Base-by-base conservation (phyloP, 208 protist species). In the Crithidia thermophila region DNA sequence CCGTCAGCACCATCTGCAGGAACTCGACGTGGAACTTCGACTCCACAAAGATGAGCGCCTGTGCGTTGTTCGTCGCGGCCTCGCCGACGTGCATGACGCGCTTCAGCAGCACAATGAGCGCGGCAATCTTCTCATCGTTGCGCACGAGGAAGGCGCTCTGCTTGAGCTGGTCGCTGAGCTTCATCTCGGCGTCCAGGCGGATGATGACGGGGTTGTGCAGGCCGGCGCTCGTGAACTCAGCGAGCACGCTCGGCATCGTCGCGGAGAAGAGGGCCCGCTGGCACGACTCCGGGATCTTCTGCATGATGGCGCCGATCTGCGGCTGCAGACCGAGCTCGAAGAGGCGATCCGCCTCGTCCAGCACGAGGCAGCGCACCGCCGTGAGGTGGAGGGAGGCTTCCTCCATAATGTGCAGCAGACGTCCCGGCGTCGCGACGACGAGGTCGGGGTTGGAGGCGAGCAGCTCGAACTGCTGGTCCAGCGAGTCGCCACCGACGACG, bases 291-390 rank as follows among this genome's bases (percentile, higher is more conserved):
- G 96, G 86, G 11, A 99, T 67, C n/a, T 94, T 90, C 23, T 91
- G 75, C 62, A 99, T 79, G 57, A 99, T 99, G 47, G 95, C 94
- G 3, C 79, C 75, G 31, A 99, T 77, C 87, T 99, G 98, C 34
- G 91, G 84, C 79, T 98, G 87, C 16, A 93, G 84, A 31, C 98
- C 98, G 66, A 99, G 86, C 77, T 99, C 99, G 84, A 99, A 99
- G 8, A 99, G 84, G 18, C 96, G 90, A 81, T 99, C 99, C 1
- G 98, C 99, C 82, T 99, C 99, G 86, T 99, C 99, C 52, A 99
- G 98, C 0, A 99, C 98, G 8, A 99, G 43, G 43, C 93, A 97
- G 64, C 98, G 84, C n/a, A 99, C 87, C 30, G 76, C 72, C 4
- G 70, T 79, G 3, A 99, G 82, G 40, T 90, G 82, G 30, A 99